Conservation (phyloP, 305 asterid species). For the Nicotiana rustica region DNA sequence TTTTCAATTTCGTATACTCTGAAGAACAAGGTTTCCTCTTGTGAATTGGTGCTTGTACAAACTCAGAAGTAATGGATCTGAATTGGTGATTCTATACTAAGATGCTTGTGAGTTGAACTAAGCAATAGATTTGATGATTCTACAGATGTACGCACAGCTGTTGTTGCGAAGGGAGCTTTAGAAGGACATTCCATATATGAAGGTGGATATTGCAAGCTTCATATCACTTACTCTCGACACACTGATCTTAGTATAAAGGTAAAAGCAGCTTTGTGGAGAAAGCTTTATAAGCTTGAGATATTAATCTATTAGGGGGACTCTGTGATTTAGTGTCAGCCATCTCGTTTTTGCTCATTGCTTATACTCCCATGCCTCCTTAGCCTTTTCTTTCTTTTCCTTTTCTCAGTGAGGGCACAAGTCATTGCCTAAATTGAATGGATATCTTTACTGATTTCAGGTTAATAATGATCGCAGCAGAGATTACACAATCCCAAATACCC, state of each 20-base stretch:
- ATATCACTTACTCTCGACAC: constrained; percentile 91
- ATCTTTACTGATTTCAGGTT: constrained; percentile 54
- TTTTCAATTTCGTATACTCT: background rate
- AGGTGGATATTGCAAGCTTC: constrained; percentile 98
- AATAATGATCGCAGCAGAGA: constrained; percentile 88
- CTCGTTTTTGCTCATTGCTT: constrained; percentile 28
- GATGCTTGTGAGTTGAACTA: constrained; percentile 24
- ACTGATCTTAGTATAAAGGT: constrained; percentile 97
- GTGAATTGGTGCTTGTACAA: constrained; percentile 33
- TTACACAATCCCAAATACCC: constrained; percentile 65
- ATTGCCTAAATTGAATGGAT: constrained; percentile 17
- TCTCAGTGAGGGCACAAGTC: background rate
- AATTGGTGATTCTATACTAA: constrained; percentile 18
- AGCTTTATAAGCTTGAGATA: background rate
- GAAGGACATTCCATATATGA: constrained; percentile 99
- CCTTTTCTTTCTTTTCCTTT: background rate
- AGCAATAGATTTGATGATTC: constrained; percentile 23
- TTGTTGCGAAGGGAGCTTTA: constrained; percentile 88
- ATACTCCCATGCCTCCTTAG: background rate
- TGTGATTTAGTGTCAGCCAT: constrained; percentile 13
- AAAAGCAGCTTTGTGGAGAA: constrained; percentile 7
- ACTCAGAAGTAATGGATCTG: background rate
- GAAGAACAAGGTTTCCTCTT: constrained; percentile 11
- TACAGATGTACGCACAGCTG: constrained; percentile 94
- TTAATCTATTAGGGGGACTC: background rate